Conservation (phyloP, 2,329 filamentous ascomycete species). For the Thielaviopsis punctulata region DNA sequence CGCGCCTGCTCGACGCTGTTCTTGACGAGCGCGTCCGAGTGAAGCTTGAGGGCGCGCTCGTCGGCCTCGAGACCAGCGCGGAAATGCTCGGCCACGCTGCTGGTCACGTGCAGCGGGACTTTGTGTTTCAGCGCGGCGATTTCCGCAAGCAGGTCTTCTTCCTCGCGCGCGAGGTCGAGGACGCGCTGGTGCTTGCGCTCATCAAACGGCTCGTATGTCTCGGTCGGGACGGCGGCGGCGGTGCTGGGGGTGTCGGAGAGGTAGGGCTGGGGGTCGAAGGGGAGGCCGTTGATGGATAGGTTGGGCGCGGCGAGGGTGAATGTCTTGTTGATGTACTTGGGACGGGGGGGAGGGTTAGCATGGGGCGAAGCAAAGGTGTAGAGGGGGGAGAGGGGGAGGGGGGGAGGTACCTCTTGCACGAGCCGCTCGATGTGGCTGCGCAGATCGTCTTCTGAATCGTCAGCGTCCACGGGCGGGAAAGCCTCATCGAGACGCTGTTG, state of each 20-base stretch:
- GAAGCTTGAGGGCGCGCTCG: conserved; percentile 25
- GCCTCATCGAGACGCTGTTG: conserved; percentile 48
- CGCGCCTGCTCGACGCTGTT: conserved; percentile 14
- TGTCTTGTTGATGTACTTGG: conserved; percentile 42
- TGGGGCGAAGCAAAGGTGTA: neutral
- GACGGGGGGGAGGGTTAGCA: neutral
- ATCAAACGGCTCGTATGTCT: conserved; percentile 43
- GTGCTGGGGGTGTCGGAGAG: conserved; percentile 17
- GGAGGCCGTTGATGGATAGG: conserved; percentile 45
- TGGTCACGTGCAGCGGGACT: conserved; percentile 30
- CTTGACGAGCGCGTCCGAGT: conserved; percentile 13
- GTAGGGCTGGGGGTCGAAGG: conserved; percentile 26
- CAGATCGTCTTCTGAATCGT: conserved; percentile 35
- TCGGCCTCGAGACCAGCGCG: conserved; percentile 27
- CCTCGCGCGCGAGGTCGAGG: conserved; percentile 41
- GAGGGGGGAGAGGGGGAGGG: neutral
- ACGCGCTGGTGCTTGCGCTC: conserved; percentile 39
- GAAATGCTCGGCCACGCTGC: conserved; percentile 24
- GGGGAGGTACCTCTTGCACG: conserved; percentile 34
- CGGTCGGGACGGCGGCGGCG: conserved; percentile 19
- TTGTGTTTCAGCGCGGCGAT: conserved; percentile 42
- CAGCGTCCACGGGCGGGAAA: conserved; percentile 40
- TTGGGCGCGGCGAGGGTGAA: conserved; percentile 41
- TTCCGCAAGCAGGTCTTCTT: conserved; percentile 46
- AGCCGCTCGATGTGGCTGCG: conserved; percentile 40